phyloP scores from a whole-genome alignment of 768 basidiomycete genomes.

The Gloeostereum incarnatum region DNA sequence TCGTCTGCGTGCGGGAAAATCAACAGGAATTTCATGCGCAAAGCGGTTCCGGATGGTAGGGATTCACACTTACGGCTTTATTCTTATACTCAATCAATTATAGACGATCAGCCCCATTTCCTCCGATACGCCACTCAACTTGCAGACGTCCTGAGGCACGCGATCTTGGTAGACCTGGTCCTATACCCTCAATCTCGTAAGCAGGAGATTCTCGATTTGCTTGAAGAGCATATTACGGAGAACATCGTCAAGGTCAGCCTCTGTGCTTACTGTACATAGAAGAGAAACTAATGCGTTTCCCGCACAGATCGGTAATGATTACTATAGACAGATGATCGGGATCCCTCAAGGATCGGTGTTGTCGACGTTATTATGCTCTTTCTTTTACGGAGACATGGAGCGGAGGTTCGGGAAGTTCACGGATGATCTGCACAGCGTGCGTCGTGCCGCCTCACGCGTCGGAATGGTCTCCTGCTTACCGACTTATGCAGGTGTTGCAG shows the following conservation, averaged over 20 bases:
- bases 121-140: constrained; percentile 58
- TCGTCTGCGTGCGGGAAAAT: constrained; percentile 45
- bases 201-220: constrained; percentile 56
- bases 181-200: constrained; percentile 42
- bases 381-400: constrained; percentile 93
- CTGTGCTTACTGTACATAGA: neutral
- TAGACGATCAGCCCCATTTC: constrained; percentile 76
- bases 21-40: constrained; percentile 45
- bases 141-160: constrained; percentile 57
- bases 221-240: constrained; percentile 84
- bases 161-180: constrained; percentile 84
- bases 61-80: neutral
- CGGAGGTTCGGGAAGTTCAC: constrained; percentile 42
- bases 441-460: constrained; percentile 13
- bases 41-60: constrained; percentile 60
- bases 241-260: constrained; percentile 78
- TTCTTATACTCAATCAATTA: neutral
- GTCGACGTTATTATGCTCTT: constrained; percentile 87
- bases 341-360: constrained; percentile 98
- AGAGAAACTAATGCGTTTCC: neutral
- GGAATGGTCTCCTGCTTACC: neutral
- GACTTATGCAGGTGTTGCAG: constrained; percentile 49
- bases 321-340: constrained; percentile 84
- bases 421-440: constrained; percentile 51
- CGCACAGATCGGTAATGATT: constrained; percentile 67